Conservation (phyloP, 345 rosid species). For the Camelina hispida region DNA sequence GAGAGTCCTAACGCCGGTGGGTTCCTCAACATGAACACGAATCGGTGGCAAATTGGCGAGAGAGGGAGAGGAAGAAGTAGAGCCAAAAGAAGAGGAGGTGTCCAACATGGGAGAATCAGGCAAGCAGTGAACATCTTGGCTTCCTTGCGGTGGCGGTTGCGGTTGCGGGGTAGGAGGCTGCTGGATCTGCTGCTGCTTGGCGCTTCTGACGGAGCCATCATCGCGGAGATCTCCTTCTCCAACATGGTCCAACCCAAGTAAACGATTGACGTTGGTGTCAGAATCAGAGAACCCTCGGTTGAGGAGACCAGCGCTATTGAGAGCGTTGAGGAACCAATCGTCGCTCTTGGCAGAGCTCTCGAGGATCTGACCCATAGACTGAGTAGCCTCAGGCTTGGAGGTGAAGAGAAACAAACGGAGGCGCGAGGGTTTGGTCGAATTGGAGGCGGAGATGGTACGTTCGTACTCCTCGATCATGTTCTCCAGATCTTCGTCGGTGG, state of each 20-base stretch:
- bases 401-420: conserved; percentile 85
- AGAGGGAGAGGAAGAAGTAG: conserved; percentile 88
- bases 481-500: conserved; percentile 93
- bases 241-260: conserved; percentile 77
- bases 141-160: conserved; percentile 20
- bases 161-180: conserved; percentile 34
- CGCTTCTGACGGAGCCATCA: conserved; percentile 56
- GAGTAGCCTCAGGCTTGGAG: conserved; percentile 69
- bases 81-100: conserved; percentile 87
- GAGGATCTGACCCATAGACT: conserved; percentile 75
- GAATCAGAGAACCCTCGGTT: conserved; percentile 80
- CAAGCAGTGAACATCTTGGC: conserved; percentile 76
- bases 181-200: conserved; percentile 45
- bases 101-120: conserved; percentile 98
- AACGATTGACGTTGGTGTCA: conserved; percentile 63
- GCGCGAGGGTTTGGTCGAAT: conserved; percentile 58
- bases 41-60: conserved; percentile 88
- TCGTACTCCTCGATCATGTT: conserved; percentile 98
- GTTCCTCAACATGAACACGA: conserved; percentile 75
- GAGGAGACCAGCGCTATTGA: conserved; percentile 67
- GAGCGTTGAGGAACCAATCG: conserved; percentile 89
- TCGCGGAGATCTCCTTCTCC: conserved; percentile 39
- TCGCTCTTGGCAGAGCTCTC: conserved; percentile 73
- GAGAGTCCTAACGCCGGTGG: conserved; percentile 41
- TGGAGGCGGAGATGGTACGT: conserved; percentile 55